Evolutionary conservation across 1,139 yeast genomes (phyloP), one percentile per base, ranked within the genome.

Genomic region (Pichia sp.): DNA sequence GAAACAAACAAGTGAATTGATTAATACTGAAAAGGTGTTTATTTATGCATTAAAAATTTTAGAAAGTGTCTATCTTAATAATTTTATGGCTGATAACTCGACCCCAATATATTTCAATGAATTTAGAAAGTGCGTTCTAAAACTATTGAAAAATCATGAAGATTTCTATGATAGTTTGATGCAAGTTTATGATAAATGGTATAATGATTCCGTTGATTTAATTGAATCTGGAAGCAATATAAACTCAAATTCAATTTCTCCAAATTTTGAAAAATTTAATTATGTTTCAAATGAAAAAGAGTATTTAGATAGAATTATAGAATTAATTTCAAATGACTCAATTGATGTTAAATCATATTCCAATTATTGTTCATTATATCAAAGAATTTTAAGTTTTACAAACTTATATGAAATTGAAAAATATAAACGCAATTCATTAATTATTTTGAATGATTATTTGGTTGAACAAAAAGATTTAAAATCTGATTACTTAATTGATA

Each of bases 1-100:
- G 38, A 70, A 68, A 44, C 66, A 73, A 13, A 63, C 79, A 18
- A 74, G 75, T 52, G 86, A 81, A 60, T 60, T 80, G 3, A 51
- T 74, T 0, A 71, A 70, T 11, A 78, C 79, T 19, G 85, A 81
- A 60, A 70, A 69, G 30, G 67, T 65, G 1, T 80, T 78, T 57
- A 62, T 78, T 18, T 67, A 70, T 41, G 73, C 76, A 2, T 61
- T 81, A 46, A 68, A 68, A 41, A 62, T 76, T 51, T 64, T 80
- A 14, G 66, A 70, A 6, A 69, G 60, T 31, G 70, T 63, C 50
- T 76, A 76, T 58, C 57, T 74, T 7, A 71, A 69, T 29, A 70
- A 74, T 6, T 58, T 73, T 38, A 56, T 65, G 30, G 60, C 59
- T 18, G 62, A 59, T 27, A 58, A 58, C 19, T 50, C 56, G 2